Base-by-base conservation (phyloP, 192 early-diverging fungal genomes). In the Entomortierella lignicola region DNA sequence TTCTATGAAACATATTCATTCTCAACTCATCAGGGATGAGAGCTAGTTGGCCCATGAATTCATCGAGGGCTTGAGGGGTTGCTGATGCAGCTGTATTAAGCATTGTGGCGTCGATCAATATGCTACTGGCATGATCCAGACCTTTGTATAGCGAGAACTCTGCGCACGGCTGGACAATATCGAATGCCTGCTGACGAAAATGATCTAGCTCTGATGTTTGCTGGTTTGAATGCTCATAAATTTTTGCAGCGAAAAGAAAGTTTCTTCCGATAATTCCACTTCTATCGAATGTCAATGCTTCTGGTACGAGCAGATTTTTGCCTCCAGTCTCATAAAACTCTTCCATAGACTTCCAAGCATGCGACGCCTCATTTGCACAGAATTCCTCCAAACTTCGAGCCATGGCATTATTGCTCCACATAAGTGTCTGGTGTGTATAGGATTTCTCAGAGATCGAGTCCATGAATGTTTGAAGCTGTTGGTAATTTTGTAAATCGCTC, bases 211-310 rank as follows among this genome's bases (percentile, higher is more conserved):
- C 57, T 0, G 37, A 17, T 0, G 30, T 25, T 0, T 23, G 26
- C 26, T 27, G 50, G 8, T 39, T 51, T 3, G 62, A 39, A n/a
- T 60, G 68, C 34, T 66, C 55, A 30, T 79, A 55, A 0, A 70
- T 61, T 27, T 79, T 79, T 21, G 75, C 43, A 0, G 57, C 75
- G 63, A 70, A 79, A 4, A 79, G 30, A 56, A 61, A 79, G 8
- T 53, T 79, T 21, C 56, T 50, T 12, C 75, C 68, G 12, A 51
- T 34, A 0, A 60, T 8, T 17, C 60, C 62, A 15, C 37, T 39
- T 21, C 55, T 62, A 10, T 70, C 75, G 18, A 70, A 54, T 4
- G 57, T 18, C 17, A 50, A 56, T 17, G 43, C 12, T 15, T 63
- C 66, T 8, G 60, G 63, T 12, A 41, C 56, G 12, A 23, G 26